Evolutionary conservation across 2,329 filamentous ascomycete species (phyloP).

Genomic region (Aspergillus terreus): DNA sequence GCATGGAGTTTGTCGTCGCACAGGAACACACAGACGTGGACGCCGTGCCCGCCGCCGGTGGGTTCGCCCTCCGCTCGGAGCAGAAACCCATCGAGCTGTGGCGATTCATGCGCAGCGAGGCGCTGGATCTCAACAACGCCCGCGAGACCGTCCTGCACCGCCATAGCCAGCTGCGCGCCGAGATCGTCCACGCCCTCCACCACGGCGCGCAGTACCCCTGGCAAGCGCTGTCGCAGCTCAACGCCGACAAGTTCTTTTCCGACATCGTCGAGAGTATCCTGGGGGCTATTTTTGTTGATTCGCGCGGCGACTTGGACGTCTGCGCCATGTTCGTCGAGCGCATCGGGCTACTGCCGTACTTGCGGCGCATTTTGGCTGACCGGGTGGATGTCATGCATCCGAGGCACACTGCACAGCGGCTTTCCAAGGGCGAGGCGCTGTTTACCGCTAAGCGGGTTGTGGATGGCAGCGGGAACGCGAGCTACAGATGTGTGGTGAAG

Average conservation of each 20-base stretch:
- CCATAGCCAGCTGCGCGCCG: slow-evolving; percentile 44
- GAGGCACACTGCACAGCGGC: slow-evolving; percentile 64
- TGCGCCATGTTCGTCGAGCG: slow-evolving; percentile 61
- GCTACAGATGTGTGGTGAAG: slow-evolving; percentile 18
- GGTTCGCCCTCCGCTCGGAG: slow-evolving; percentile 21
- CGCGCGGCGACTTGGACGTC: slow-evolving; percentile 53
- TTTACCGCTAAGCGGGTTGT: slow-evolving; percentile 17
- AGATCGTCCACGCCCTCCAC: slow-evolving; percentile 51
- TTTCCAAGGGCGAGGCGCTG: slow-evolving; percentile 39
- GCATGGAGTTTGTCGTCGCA: slow-evolving; percentile 51
- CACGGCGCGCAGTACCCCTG: slow-evolving; percentile 66
- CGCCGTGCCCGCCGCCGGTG: slow-evolving; percentile 5
- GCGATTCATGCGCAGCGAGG: slow-evolving; percentile 60
- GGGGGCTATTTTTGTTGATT: slow-evolving; percentile 82
- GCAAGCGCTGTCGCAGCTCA: slow-evolving; percentile 63
- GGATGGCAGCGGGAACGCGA: slow-evolving; percentile 12
- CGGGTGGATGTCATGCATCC: slow-evolving; percentile 57
- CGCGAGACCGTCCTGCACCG: slow-evolving; percentile 35
- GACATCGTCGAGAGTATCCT: slow-evolving; percentile 79
- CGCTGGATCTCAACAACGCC: slow-evolving; percentile 9
- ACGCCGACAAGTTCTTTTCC: slow-evolving; percentile 72
- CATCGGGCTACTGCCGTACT: slow-evolving; percentile 62
- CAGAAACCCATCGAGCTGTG: slow-evolving; percentile 53
- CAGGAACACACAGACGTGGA: slow-evolving; percentile 8
- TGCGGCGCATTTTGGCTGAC: slow-evolving; percentile 58